phyloP scores from a whole-genome alignment of 78 protist genomes.

The Dictyostelium purpureum region DNA sequence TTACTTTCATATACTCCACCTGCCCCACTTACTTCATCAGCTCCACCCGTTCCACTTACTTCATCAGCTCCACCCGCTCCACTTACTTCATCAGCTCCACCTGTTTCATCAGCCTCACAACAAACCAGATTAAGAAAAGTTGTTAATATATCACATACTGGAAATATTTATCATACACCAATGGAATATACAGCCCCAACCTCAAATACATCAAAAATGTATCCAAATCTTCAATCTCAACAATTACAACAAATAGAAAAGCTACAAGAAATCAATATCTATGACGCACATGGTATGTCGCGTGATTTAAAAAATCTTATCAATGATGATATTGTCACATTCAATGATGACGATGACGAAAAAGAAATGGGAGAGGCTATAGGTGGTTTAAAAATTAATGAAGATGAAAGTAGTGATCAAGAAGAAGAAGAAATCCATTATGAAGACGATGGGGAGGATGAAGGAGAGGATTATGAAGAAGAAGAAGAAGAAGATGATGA shows the following conservation, averaged over 20 bases:
- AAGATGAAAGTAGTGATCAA: conserved; percentile 1
- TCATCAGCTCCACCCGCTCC: not conserved
- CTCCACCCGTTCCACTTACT: not conserved
- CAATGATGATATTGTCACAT: too few relatives aligned
- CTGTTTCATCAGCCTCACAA: not conserved
- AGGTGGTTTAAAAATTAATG: not conserved
- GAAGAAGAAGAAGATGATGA: not conserved
- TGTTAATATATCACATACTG: not conserved
- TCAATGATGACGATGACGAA: not conserved
- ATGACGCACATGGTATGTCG: not conserved
- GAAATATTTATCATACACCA: not conserved
- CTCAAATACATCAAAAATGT: not conserved
- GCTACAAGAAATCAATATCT: not conserved
- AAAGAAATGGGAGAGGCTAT: not conserved
- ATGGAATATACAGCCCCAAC: not conserved
- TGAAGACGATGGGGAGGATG: not conserved
- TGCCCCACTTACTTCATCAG: not conserved
- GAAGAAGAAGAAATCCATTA: not conserved
- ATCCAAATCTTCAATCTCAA: not conserved
- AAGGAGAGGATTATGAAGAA: not conserved
- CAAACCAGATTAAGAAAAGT: not conserved
- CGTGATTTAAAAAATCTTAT: too few relatives aligned
- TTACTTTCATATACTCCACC: not conserved
- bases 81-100: not conserved
- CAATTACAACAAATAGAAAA: not conserved